Conservation (phyloP, 2,329 filamentous ascomycete species). For the Hawksworthiomyces lignivorus region DNA sequence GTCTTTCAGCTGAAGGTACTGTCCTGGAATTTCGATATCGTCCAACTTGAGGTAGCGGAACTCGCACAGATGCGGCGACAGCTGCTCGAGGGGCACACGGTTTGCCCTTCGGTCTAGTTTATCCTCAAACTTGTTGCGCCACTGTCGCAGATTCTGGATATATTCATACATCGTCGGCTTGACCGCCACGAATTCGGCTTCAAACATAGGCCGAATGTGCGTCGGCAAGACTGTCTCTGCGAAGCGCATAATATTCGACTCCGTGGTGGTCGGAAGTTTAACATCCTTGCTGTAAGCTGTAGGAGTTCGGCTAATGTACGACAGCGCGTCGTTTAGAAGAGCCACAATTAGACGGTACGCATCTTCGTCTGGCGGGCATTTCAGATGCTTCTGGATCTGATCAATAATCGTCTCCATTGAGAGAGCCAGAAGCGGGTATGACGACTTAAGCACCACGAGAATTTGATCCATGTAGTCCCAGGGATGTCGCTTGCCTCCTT, state of each 20-base stretch:
- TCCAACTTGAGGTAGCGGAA: slow-evolving; percentile 98
- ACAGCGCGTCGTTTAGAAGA: slow-evolving; percentile 86
- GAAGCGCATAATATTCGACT: slow-evolving; percentile 94
- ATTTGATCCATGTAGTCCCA: slow-evolving; percentile 98
- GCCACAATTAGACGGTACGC: slow-evolving; percentile 97
- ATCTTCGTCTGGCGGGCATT: slow-evolving; percentile 96
- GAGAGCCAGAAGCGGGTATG: slow-evolving; percentile 87
- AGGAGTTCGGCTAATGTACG: slow-evolving; percentile 84
- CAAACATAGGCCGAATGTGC: slow-evolving; percentile 93
- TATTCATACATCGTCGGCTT: slow-evolving; percentile 99
- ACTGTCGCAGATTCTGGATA: slow-evolving; percentile 90
- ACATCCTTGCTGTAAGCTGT: slow-evolving; percentile 81
- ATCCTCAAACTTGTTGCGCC: slow-evolving; percentile 97
- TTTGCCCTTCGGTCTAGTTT: slow-evolving; percentile 80
- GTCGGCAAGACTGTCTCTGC: slow-evolving; percentile 90
- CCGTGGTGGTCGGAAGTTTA: slow-evolving; percentile 81
- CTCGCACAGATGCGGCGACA: slow-evolving; percentile 86
- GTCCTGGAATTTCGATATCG: slow-evolving; percentile 93
- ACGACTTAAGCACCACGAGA: slow-evolving; percentile 90
- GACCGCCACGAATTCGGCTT: slow-evolving; percentile 90
- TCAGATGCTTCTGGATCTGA: slow-evolving; percentile 98
- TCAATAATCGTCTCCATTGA: slow-evolving; percentile 99
- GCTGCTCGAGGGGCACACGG: slow-evolving; percentile 69
- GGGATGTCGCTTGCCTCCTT: slow-evolving; percentile 60
- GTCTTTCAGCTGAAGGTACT: slow-evolving; percentile 95